A percentile compares a stretch with the other conserved stretches of the same genome.
phyloP scores from a whole-genome alignment of 1,139 yeast genomes.

The Yamadazyma jaroonii region DNA sequence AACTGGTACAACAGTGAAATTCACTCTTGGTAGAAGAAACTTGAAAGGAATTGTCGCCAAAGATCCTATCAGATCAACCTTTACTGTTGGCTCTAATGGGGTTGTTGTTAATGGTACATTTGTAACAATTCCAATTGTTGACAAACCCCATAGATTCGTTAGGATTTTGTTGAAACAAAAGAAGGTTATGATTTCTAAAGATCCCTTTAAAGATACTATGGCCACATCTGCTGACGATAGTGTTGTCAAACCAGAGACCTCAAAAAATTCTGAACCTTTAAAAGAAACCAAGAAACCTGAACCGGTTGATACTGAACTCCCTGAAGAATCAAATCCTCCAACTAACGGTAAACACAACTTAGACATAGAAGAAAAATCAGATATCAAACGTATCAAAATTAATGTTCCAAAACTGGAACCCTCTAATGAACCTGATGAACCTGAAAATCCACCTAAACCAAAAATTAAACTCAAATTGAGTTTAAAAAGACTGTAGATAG shows the following conservation, averaged over 20 bases:
- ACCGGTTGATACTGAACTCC: too few relatives aligned
- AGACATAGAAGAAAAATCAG: neutral
- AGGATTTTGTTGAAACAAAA: constrained; percentile 24
- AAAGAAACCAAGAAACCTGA: neutral
- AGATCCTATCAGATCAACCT: neutral
- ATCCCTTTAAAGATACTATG: neutral
- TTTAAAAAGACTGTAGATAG: constrained; percentile 5
- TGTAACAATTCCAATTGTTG: constrained; percentile 5
- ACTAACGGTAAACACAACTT: neutral
- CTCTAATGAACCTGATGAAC: constrained; percentile 1
- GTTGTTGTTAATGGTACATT: constrained; percentile 14
- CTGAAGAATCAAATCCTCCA: too few relatives aligned
- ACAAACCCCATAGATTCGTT: constrained; percentile 20
- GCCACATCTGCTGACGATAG: too few relatives aligned
- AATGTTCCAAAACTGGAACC: neutral
- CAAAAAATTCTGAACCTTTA: neutral
- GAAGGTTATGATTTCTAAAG: constrained; percentile 12
- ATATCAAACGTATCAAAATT: neutral
- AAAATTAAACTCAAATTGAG: constrained; percentile 12
- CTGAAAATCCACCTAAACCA: constrained; percentile 6
- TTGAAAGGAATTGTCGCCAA: neutral
- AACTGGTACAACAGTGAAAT: constrained; percentile 1
- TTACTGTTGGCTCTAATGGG: constrained; percentile 6
- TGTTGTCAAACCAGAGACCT: neutral
- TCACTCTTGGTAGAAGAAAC: neutral